Evolutionary conservation across 2,329 filamentous ascomycete genomes (phyloP).

Genomic region (Aureobasidium zeae): DNA sequence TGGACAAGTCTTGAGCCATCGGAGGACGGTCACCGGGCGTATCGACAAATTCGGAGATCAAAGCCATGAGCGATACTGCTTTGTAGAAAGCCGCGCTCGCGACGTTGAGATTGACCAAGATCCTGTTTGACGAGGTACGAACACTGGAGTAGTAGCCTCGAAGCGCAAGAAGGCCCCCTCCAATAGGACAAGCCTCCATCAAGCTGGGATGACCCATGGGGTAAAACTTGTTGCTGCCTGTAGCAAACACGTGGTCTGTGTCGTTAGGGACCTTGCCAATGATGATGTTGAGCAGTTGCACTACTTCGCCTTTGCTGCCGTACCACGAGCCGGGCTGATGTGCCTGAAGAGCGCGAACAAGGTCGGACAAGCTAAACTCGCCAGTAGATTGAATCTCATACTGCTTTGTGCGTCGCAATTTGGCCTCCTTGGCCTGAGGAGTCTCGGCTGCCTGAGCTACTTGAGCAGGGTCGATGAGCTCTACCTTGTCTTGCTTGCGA

Average conservation of each 20-base stretch:
- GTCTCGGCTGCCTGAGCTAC: background rate
- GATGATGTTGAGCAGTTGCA: constrained; percentile 52
- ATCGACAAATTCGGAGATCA: constrained; percentile 30
- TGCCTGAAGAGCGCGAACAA: constrained; percentile 38
- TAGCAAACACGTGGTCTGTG: constrained; percentile 33
- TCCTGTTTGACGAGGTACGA: constrained; percentile 47
- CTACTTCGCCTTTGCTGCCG: constrained; percentile 39
- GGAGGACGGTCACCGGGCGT: constrained; percentile 12
- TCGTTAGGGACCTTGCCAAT: constrained; percentile 41
- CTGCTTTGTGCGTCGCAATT: constrained; percentile 28
- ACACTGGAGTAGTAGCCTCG: constrained; percentile 56
- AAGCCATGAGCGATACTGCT: constrained; percentile 21
- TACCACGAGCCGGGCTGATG: constrained; percentile 31
- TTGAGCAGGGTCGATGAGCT: constrained; percentile 10
- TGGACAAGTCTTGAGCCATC: constrained; percentile 14
- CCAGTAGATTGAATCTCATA: constrained; percentile 30
- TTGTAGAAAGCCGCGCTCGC: constrained; percentile 51
- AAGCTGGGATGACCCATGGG: constrained; percentile 29
- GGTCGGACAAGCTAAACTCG: constrained; percentile 30
- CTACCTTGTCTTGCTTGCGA: constrained; percentile 14
- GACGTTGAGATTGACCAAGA: constrained; percentile 56
- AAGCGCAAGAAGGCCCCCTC: constrained; percentile 46
- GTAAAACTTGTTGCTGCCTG: constrained; percentile 48
- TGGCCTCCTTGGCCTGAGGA: constrained; percentile 23
- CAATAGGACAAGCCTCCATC: constrained; percentile 34